phyloP scores from a whole-genome alignment of 495 filamentous ascomycete species.

The Aspergillus asperescens region DNA sequence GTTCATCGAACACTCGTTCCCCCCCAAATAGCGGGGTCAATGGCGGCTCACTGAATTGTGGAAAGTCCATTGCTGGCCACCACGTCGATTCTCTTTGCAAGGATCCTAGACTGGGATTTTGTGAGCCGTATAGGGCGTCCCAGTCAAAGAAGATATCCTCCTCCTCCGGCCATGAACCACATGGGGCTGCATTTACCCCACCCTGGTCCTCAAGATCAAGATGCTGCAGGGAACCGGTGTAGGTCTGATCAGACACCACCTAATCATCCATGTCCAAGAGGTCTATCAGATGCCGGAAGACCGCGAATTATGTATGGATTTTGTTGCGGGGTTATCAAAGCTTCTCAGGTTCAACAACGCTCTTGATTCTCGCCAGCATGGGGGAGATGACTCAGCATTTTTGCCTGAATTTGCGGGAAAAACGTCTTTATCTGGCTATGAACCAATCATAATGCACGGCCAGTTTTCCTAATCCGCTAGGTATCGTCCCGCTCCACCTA shows the following conservation, averaged over 20 bases:
- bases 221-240: background rate
- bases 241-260: background rate
- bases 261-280: background rate
- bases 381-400: constrained; percentile 1
- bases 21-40: background rate
- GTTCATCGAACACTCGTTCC: background rate
- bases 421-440: no score
- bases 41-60: background rate
- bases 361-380: background rate
- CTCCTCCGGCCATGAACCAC: background rate
- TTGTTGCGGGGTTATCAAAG: no score
- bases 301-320: no score
- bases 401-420: background rate
- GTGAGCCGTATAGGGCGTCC: constrained; percentile 6
- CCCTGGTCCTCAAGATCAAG: background rate
- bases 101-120: background rate
- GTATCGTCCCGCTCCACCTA: no score
- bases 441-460: background rate
- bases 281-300: no score
- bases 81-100: background rate
- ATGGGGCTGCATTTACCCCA: constrained; percentile 2
- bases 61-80: background rate
- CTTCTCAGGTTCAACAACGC: background rate
- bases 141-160: constrained; percentile 12
- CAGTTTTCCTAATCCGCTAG: no score